These are phyloP conservation scores for Paspalum vaginatum DNA, from an alignment of 176 grass and related monocot species.

Conservation along the genomic window DNA sequence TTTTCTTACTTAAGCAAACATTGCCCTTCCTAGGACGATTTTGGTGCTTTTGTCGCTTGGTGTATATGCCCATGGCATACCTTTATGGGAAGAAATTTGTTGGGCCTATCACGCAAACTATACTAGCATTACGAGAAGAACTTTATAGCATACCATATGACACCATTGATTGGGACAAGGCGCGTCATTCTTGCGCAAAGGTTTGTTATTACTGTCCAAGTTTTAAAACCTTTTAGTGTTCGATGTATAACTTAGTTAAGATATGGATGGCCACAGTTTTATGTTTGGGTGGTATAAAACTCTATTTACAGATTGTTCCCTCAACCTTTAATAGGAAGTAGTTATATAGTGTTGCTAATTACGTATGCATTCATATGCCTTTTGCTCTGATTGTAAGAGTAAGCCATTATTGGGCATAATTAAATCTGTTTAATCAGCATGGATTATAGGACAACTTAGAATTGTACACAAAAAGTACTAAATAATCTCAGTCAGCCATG, in stretches of 20 bases:
- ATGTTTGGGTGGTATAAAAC: too few species aligned
- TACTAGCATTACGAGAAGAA: slow-evolving; percentile 45
- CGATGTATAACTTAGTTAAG: neutral
- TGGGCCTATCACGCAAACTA: slow-evolving; percentile 45
- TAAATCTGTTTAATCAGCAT: neutral
- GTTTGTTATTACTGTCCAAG: slow-evolving; percentile 26
- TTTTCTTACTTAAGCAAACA: neutral
- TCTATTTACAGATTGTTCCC: neutral
- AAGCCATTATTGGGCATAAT: neutral
- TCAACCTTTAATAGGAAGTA: neutral
- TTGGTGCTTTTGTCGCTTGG: slow-evolving; percentile 49
- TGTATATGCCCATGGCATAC: slow-evolving; percentile 66
- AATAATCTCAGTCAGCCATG: too few species aligned
- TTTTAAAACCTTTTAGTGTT: neutral
- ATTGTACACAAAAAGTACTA: too few species aligned
- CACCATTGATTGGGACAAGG: slow-evolving; percentile 47
- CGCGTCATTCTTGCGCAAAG: slow-evolving; percentile 56
- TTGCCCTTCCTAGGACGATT: slow-evolving; percentile 43
- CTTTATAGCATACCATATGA: slow-evolving; percentile 33
- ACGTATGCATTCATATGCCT: neutral
- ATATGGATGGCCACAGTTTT: neutral
- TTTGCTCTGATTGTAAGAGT: neutral
- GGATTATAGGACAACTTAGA: neutral
- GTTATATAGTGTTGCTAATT: neutral
- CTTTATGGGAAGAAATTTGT: slow-evolving; percentile 67